Base-by-base conservation (phyloP, 768 basidiomycete genomes). In the Russula ochroleuca region DNA sequence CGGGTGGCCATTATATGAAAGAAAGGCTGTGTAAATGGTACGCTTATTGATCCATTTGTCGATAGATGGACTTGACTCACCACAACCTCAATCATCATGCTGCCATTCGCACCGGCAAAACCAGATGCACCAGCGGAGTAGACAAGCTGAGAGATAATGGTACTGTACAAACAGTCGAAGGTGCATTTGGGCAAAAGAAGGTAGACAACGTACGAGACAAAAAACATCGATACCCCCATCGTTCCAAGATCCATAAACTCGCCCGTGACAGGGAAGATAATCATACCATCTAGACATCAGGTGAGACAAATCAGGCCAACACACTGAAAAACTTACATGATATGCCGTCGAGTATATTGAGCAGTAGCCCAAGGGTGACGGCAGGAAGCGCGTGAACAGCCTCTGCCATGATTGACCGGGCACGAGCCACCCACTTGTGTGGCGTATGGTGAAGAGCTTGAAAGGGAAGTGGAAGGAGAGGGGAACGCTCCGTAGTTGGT, bases 31-130 rank as follows among this genome's bases (percentile, higher is more conserved):
- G n/a, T 19, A 25, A 47, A n/a, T 23, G 40, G 51, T 47, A 10
- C 51, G 2, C 15, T n/a, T 41, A 15, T 28, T 31, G 21, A 37
- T 43, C 23, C 47, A 43, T 47, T 55, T 11, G 25, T 45, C 33
- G 41, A 63, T 37, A 50, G 43, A 38, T 33, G 14, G 49, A 13
- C 14, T 47, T 19, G 19, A 25, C 56, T 57, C 72, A 93, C 90
- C 68, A 98, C 94, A 13, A 95, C 92, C 75, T 98, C 96, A 65
- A 99, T 98, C 94, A 98, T 97, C 94, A 95, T 94, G 67, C 90
- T 93, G 7, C 91, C 92, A 74, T 93, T 94, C 2, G 88, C 93
- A 55, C 91, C 92, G 10, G 85, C 85, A 73, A 99, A 97, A 25
- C 86, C 87, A 68, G 90, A 94, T 5, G 91, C 96, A 5, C 94